Percentiles rank a stretch among this genome's conserved stretches.
These are phyloP conservation scores for Plasmodium billcollinsi DNA, from an alignment of 169 alveolate genomes.

Conservation along the genomic window DNA sequence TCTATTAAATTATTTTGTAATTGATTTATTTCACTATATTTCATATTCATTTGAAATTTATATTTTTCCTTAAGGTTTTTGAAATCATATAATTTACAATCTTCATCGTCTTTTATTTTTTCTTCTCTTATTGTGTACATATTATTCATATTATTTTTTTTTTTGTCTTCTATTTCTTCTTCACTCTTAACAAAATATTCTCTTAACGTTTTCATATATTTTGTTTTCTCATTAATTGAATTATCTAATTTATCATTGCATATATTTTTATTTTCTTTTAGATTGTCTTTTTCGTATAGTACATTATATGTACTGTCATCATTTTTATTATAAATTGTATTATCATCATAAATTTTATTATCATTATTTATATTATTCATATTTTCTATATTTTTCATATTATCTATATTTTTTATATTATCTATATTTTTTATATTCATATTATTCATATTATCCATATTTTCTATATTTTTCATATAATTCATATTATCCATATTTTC, in stretches of 20 bases:
- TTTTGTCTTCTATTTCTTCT: neutral
- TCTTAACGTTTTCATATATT: neutral
- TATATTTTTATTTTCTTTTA: no score
- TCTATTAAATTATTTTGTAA: slow-evolving; percentile 36
- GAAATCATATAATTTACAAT: slow-evolving; percentile 5
- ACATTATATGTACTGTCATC: neutral
- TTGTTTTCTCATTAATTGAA: neutral
- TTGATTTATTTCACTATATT: slow-evolving; percentile 45
- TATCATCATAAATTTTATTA: neutral
- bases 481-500: no score
- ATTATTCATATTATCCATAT: no score
- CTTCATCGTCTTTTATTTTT: neutral
- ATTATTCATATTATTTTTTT: slow-evolving; percentile 1
- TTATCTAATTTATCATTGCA: slow-evolving; percentile 2
- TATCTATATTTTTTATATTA: no score
- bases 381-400: neutral
- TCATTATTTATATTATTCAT: neutral
- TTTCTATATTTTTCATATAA: no score
- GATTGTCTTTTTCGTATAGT: neutral
- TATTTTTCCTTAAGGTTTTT: slow-evolving; percentile 33
- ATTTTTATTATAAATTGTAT: neutral
- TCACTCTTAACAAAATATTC: neutral
- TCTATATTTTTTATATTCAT: no score
- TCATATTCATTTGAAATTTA: slow-evolving; percentile 43
- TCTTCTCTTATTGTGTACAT: neutral